Base-by-base conservation (phyloP, 257 asterid species). In the Haberlea rhodopensis region DNA sequence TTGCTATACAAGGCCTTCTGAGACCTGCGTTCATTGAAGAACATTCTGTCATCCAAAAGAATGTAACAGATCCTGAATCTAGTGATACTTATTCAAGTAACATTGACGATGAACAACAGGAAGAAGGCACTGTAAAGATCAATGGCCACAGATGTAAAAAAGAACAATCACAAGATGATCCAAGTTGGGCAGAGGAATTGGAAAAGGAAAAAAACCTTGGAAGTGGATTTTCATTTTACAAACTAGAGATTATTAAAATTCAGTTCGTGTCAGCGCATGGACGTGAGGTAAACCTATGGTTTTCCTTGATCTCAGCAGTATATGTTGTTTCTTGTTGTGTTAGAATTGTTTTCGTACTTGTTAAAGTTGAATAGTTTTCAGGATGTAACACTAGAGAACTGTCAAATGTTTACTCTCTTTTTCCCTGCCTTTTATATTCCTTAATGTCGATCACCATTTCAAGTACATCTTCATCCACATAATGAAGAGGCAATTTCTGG, bases 1-100 rank as follows among this genome's bases (percentile, higher is more conserved):
- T 94, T 70, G 89, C 91, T 27, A 83, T 90, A 71, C 95, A 90
- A 72, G 97, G 97, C 72, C 77, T 94, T 76, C 69, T 94, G 65
- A 87, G 97, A 74, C 94, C 97, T 67, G 92, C 99, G 46, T 84
- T 85, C 75, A 75, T 87, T 28, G 99, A 94, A 81, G 99, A 94
- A 72, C 95, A 84, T 62, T 65, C 87, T 15, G 86, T 85, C 76
- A 77, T 87, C 61, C 91, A 84, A 65, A 90, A 80, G 80, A 94
- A 90, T 74, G 64, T 78, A 57, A 73, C 91, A 40, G 88, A 75
- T 66, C 72, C 79, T 61, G 84, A 72, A 45, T 75, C 73, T 37
- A 67, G 65, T 66, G 75, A 77, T 59, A 40, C 55, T 25, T 79
- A 70, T 70, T 71, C 75, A 49, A 68, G 63, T 62, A 76, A 65